Evolutionary conservation across 768 basidiomycete genomes (phyloP).

Genomic region (Paxillus rubicundulus): DNA sequence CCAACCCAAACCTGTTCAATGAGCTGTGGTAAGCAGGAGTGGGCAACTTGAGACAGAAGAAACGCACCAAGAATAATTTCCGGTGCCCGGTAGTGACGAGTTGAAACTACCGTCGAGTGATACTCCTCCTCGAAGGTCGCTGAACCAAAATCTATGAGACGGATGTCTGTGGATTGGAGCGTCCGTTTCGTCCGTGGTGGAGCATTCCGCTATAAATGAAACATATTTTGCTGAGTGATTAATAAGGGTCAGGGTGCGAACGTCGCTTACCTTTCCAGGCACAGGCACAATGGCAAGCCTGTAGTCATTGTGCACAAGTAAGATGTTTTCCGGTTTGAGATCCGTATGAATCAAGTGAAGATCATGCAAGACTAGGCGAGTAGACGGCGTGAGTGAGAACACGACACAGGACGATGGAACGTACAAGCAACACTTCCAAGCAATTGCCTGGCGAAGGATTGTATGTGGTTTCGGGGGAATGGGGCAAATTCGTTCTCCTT

Average conservation of each 20-base stretch:
- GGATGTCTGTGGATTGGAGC: constrained; percentile 85
- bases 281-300: constrained; percentile 56
- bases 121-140: constrained; percentile 98
- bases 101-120: constrained; percentile 96
- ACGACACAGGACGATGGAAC: constrained; percentile 32
- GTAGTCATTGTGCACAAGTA: constrained; percentile 85
- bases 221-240: constrained; percentile 11
- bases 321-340: constrained; percentile 97
- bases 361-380: constrained; percentile 76
- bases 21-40: constrained; percentile 12
- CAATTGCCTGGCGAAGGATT: constrained; percentile 90
- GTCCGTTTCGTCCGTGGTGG: constrained; percentile 72
- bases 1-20: constrained; percentile 85
- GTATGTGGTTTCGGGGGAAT: constrained; percentile 95
- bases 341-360: constrained; percentile 94
- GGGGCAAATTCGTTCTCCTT: constrained; percentile 97
- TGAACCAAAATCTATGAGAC: constrained; percentile 96
- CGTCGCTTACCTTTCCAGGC: constrained; percentile 57
- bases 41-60: constrained; percentile 9
- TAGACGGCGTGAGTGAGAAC: constrained; percentile 2
- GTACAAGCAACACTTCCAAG: constrained; percentile 91
- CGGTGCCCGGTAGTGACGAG: constrained; percentile 96
- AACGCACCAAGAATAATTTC: constrained; percentile 95
- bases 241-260: neutral
- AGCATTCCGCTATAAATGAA: constrained; percentile 56